Evolutionary conservation across 345 rosid genomes (phyloP).

Genomic region (Eucalyptus pauciflora): DNA sequence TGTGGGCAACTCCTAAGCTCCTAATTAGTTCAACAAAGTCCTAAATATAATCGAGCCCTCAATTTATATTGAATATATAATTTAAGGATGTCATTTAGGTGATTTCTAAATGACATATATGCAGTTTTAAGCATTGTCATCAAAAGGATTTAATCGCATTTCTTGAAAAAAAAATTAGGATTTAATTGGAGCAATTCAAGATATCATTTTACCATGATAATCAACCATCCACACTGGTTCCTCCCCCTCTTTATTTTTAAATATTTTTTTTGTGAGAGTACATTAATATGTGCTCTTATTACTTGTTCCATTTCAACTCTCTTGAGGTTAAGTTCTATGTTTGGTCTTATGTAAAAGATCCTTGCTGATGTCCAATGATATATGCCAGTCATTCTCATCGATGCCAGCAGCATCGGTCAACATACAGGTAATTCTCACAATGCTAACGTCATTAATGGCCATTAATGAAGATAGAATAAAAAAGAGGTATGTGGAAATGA

Average conservation of each 20-base stretch:
- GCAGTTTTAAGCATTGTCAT: background rate
- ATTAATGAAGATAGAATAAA: background rate
- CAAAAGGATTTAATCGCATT: background rate
- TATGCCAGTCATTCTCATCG: background rate
- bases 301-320: background rate
- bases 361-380: background rate
- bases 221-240: background rate
- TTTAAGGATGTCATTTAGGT: background rate
- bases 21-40: accelerated
- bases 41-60: background rate
- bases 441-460: background rate
- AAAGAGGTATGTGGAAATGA: background rate
- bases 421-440: background rate
- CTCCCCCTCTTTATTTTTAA: background rate
- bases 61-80: background rate
- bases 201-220: background rate
- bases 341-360: background rate
- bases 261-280: background rate
- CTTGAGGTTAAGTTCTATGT: background rate
- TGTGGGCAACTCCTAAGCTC: background rate
- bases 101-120: background rate
- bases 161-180: too few relatives aligned
- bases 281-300: background rate
- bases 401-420: background rate
- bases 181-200: too few relatives aligned